Conservation (phyloP, 2,329 filamentous ascomycete genomes). For the Coleophoma cylindrospora region DNA sequence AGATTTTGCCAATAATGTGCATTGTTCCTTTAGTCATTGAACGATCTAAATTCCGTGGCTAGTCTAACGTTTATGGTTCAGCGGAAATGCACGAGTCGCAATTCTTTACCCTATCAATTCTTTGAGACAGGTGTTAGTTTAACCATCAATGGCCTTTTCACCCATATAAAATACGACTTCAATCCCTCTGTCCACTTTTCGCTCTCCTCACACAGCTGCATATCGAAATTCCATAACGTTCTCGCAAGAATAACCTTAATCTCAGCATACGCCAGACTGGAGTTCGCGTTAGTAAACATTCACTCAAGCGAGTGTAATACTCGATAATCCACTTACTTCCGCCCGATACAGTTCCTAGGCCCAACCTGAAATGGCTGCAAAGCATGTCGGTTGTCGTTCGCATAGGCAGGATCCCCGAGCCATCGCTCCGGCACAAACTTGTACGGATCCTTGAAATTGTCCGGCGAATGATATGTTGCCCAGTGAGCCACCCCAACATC, state of each 20-base stretch:
- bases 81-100: too few species aligned
- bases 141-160: slow-evolving; percentile 3
- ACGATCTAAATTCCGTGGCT: too few species aligned
- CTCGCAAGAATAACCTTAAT: slow-evolving; percentile 5
- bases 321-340: neutral
- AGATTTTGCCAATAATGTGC: too few species aligned
- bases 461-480: slow-evolving; percentile 17
- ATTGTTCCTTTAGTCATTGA: too few species aligned
- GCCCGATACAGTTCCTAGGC: slow-evolving; percentile 23
- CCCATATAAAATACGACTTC: slow-evolving; percentile 4
- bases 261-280: slow-evolving; percentile 5
- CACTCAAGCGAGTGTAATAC: neutral
- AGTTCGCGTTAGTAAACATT: neutral
- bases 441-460: slow-evolving; percentile 11
- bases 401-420: slow-evolving; percentile 10
- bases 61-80: too few species aligned
- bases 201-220: neutral
- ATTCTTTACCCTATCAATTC: too few species aligned
- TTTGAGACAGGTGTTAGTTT: neutral
- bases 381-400: slow-evolving; percentile 23
- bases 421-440: slow-evolving; percentile 16
- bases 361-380: slow-evolving; percentile 26
- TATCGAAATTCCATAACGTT: slow-evolving; percentile 5
- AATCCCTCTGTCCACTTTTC: neutral
- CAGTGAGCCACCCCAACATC: slow-evolving; percentile 19